Evolutionary conservation across 805 yeast species (phyloP), one percentile per base, ranked within the genome.

Genomic region (Lipomyces chichibuensis): DNA sequence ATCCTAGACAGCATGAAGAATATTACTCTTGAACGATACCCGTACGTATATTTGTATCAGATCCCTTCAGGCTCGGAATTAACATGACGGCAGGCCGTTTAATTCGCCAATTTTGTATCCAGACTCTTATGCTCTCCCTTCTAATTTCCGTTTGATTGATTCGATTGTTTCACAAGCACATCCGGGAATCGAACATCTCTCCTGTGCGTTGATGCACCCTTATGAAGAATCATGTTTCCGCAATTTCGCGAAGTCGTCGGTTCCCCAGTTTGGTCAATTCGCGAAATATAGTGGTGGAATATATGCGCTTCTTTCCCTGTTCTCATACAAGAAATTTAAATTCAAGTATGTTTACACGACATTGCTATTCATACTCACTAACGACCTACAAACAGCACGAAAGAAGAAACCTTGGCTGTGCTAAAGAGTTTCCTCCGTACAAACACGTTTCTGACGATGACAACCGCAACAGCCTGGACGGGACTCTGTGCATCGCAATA

Each of bases 401-500:
- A 43, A n/a, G 23, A 43, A 8, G 20, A 57, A 35, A 13, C 11
- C 27, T 2, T 17, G 29, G 25, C 23, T 14, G 17, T 23, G 62
- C 37, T 27, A 11, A 23, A 35, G 25, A 13, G 20, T 51, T 52
- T 8, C 23, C 56, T 75, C 29, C 75, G 81, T 54, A 74, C 80
- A 6, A 72, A 77, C 35, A 64, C 74, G 14, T 76, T 78, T 58
- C 69, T 78, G 54, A 74, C 80, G 32, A 67, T 80, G 76, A 68
- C 76, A 3, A 71, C 77, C 2, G 75, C 82, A 13, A 73, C 80
- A 6, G 76, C 79, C 1, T 77, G 82, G 80, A 75, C 77, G 9
- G 83, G 83, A 13, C 73, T 80, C 20, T 80, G 78, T 39, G 67
- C 76, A 25, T 69, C 76, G 35, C 80, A 79, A 65, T 63, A 66